A percentile compares a stretch with the other conserved stretches of the same genome.
These are phyloP conservation scores for Stagonosporopsis chrysanthemi DNA, from an alignment of 2,329 filamentous ascomycete genomes.

Conservation along the genomic window DNA sequence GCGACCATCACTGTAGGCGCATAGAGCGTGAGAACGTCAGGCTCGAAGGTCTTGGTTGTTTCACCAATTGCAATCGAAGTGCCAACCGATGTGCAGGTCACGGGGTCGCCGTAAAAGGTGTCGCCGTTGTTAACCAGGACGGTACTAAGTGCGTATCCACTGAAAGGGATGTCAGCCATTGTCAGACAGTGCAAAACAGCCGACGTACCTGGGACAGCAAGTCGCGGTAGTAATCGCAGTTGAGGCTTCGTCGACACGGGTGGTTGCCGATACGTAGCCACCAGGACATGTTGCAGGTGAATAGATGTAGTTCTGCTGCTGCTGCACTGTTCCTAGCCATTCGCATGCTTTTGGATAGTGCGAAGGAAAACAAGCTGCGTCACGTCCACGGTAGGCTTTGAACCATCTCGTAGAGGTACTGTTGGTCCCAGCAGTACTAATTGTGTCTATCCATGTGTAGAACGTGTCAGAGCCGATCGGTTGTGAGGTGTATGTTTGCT, in stretches of 20 bases:
- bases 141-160: slow-evolving; percentile 2
- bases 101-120: background rate
- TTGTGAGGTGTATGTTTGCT: background rate
- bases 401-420: background rate
- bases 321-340: background rate
- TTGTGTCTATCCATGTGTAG: background rate
- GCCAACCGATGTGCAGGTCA: slow-evolving; percentile 6
- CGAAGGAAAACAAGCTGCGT: slow-evolving; percentile 2
- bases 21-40: background rate
- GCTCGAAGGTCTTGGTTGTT: background rate
- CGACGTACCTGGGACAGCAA: slow-evolving; percentile 5
- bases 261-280: background rate
- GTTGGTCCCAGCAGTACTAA: background rate
- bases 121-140: background rate
- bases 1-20: slow-evolving; percentile 5
- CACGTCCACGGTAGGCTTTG: slow-evolving; percentile 1
- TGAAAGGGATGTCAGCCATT: background rate
- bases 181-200: too few relatives aligned
- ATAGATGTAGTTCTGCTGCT: slow-evolving; percentile 5
- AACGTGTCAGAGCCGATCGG: background rate
- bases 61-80: background rate
- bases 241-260: background rate
- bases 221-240: background rate
- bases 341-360: slow-evolving; percentile 5
- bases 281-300: slow-evolving; percentile 1